These are phyloP conservation scores for Lachancea kluyveri DNA, from an alignment of 805 yeast species.

Conservation along the genomic window DNA sequence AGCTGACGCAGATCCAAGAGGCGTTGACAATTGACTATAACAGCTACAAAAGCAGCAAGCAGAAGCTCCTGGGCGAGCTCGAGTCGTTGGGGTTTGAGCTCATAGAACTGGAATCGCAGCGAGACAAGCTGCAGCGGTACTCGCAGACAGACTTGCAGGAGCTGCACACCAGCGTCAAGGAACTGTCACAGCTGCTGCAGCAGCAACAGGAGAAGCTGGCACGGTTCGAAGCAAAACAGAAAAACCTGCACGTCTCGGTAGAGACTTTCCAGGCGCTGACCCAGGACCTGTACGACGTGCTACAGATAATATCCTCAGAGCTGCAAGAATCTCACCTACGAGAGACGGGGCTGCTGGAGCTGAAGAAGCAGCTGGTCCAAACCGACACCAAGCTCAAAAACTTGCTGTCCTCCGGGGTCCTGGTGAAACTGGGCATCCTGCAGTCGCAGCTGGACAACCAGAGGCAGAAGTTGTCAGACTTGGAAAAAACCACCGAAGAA, in stretches of 20 bases:
- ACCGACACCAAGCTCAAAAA: slow-evolving; percentile 36
- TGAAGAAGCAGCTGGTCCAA: slow-evolving; percentile 38
- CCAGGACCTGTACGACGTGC: slow-evolving; percentile 24
- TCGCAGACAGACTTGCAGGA: slow-evolving; percentile 55
- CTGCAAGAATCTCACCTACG: slow-evolving; percentile 35
- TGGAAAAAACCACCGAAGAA: slow-evolving; percentile 37
- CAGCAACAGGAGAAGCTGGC: slow-evolving; percentile 34
- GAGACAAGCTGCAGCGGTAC: slow-evolving; percentile 55
- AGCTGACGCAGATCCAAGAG: slow-evolving; percentile 58
- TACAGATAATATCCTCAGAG: slow-evolving; percentile 41
- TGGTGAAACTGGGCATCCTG: slow-evolving; percentile 33
- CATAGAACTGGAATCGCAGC: slow-evolving; percentile 49
- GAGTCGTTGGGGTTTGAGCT: slow-evolving; percentile 56
- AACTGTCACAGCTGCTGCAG: slow-evolving; percentile 41
- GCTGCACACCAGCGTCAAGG: slow-evolving; percentile 45
- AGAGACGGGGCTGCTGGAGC: slow-evolving; percentile 41
- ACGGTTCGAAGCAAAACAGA: slow-evolving; percentile 40
- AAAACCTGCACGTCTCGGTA: slow-evolving; percentile 46
- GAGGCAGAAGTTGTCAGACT: slow-evolving; percentile 41
- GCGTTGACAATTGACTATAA: slow-evolving; percentile 53
- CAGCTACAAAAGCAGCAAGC: slow-evolving; percentile 57
- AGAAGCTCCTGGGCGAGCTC: slow-evolving; percentile 47
- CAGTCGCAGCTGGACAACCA: slow-evolving; percentile 45
- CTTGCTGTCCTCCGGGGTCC: slow-evolving; percentile 36
- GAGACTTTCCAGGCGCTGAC: slow-evolving; percentile 46